Evolutionary conservation across 345 rosid genomes (phyloP), one percentile per base, ranked within the genome.

Genomic region (Physaria fendleri): DNA sequence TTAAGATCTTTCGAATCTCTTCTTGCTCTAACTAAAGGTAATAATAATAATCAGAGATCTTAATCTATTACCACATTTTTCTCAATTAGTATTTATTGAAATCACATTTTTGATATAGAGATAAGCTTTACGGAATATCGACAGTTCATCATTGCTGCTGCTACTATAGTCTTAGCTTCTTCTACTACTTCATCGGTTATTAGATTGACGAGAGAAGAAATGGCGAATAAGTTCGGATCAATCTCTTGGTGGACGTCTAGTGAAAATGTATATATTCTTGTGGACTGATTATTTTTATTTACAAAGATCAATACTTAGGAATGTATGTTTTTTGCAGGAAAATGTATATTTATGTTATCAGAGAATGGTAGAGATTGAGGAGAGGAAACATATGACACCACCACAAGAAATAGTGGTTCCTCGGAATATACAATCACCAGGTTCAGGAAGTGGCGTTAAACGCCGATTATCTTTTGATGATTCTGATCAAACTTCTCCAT

Each of bases 91-190:
- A 48, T 50, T 30, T 30, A 21, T 43, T 43, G 48, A 21, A 4
- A 11, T 40, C 29, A 35, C 24, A 25, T 21, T 55, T 62, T 56
- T 59, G 13, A 15, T 66, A 24, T 78, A 91, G 98, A 77, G 78
- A 76, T 77, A 27, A 79, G 74, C 42, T 66, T 80, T 72, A 64
- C 78, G 71, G 78, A 82, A 63, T 67, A 76, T 82, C 79, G 85
- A 41, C 92, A 95, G 12, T 91, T 88, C 13, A 30, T 69, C 20
- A 69, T 91, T 57, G 95, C 98, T 13, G 88, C 82, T 21, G 95
- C 96, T n/a, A 86, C 96, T 25, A 80, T 84, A 44, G 75, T 71
- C 21, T 62, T 88, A 56, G 92, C 82, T 46, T 84, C 93, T 52
- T 67, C 93, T 53, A 64, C 79, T 22, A 41, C 58, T 42, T 67